Evolutionary conservation across 2,329 filamentous ascomycete species (phyloP).

Genomic region (Boeremia lycopersici): DNA sequence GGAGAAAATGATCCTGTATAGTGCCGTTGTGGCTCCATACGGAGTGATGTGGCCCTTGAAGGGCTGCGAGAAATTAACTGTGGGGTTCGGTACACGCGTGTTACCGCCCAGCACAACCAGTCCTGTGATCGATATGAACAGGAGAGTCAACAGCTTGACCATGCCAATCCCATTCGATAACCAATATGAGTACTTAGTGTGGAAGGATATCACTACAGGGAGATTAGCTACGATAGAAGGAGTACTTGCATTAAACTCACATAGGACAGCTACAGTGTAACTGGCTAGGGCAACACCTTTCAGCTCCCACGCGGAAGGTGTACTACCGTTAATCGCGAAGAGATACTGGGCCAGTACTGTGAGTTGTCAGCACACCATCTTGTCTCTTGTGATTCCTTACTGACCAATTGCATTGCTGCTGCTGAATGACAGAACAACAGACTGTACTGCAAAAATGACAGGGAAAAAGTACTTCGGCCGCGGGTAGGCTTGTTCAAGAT

Average conservation of each 20-base stretch:
- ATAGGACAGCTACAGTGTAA: slow-evolving; percentile 64
- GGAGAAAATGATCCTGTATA: slow-evolving; percentile 65
- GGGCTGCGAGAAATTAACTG: slow-evolving; percentile 60
- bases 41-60: slow-evolving; percentile 58
- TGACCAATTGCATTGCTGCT: slow-evolving; percentile 67
- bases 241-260: slow-evolving; percentile 46
- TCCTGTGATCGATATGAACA: slow-evolving; percentile 60
- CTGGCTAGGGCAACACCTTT: slow-evolving; percentile 70
- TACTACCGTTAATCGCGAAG: slow-evolving; percentile 60
- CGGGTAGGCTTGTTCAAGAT: slow-evolving; percentile 71
- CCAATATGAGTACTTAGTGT: slow-evolving; percentile 64
- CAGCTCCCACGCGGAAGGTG: slow-evolving; percentile 65
- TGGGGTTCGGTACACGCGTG: slow-evolving; percentile 56
- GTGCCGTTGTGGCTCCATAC: slow-evolving; percentile 62
- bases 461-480: slow-evolving; percentile 69
- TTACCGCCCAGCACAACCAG: slow-evolving; percentile 67
- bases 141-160: slow-evolving; percentile 64
- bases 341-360: slow-evolving; percentile 67
- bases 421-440: slow-evolving; percentile 68
- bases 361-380: not conserved
- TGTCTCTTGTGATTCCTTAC: not conserved
- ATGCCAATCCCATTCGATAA: slow-evolving; percentile 63
- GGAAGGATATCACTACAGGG: slow-evolving; percentile 53
- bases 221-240: not conserved
- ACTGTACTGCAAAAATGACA: slow-evolving; percentile 67